Conservation (phyloP, 2,329 filamentous ascomycete species). For the Trichoderma guizhouense region DNA sequence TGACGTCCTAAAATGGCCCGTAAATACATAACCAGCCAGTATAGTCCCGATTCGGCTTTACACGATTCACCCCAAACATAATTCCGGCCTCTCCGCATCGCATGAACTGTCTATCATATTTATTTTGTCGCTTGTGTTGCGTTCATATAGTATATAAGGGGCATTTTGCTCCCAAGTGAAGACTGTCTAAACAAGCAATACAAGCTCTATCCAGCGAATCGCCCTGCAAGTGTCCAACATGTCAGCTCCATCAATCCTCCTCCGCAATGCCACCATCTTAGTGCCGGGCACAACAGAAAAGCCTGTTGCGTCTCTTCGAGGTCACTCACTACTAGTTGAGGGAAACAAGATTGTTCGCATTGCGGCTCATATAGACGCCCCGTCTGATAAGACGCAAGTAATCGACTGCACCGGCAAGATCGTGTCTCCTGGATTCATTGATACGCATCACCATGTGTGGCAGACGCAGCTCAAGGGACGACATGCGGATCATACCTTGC, state of each 20-base stretch:
- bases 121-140: not conserved
- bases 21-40: not conserved
- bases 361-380: not conserved
- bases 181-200: not conserved
- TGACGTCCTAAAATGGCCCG: not conserved
- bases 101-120: not conserved
- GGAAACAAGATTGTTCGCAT: slow-evolving; percentile 9
- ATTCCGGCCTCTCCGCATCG: not conserved
- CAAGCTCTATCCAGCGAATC: not conserved
- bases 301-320: not conserved
- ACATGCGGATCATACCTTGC: not conserved
- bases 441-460: slow-evolving; percentile 46
- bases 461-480: slow-evolving; percentile 33
- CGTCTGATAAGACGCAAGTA: not conserved
- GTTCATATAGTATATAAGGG: not conserved
- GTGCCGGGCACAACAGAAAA: not conserved
- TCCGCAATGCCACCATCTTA: slow-evolving; percentile 11
- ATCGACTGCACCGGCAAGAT: slow-evolving; percentile 38
- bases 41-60: not conserved
- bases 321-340: not conserved
- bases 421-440: slow-evolving; percentile 41
- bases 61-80: not conserved
- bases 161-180: no score
- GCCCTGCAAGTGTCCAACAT: not conserved
- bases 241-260: not conserved